These are phyloP conservation scores for Hypoxylon fragiforme DNA, from an alignment of 495 filamentous ascomycete species.

Conservation along the genomic window DNA sequence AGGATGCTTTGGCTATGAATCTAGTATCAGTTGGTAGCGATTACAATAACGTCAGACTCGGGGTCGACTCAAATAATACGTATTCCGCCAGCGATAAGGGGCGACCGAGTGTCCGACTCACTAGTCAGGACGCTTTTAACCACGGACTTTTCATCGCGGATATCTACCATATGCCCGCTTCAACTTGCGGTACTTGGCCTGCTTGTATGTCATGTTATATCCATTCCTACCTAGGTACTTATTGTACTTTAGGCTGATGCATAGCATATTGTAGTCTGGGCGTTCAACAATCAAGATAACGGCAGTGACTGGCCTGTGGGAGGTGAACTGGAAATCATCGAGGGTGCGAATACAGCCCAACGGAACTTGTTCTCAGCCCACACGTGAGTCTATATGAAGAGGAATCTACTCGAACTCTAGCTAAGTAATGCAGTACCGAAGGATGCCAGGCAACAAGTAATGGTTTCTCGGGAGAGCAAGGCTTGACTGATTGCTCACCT, in stretches of 20 bases:
- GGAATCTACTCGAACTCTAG: conserved; percentile 48
- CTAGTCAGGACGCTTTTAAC: conserved; percentile 62
- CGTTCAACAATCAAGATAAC: conserved; percentile 40
- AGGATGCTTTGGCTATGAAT: conserved; percentile 31
- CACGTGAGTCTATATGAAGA: conserved; percentile 44
- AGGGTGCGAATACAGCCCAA: conserved; percentile 68
- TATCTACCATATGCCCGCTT: conserved; percentile 70
- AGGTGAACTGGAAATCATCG: conserved; percentile 84
- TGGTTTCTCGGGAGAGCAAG: conserved; percentile 39
- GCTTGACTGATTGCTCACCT: conserved; percentile 23
- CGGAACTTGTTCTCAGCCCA: conserved; percentile 71
- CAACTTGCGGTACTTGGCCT: conserved; percentile 71
- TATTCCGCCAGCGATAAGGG: conserved; percentile 48
- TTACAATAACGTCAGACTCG: conserved; percentile 50
- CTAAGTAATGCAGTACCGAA: conserved; percentile 47
- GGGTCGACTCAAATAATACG: conserved; percentile 45
- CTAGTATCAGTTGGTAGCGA: conserved; percentile 48
- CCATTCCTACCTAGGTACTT: no score
- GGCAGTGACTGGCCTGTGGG: conserved; percentile 60
- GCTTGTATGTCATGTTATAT: conserved; percentile 52
- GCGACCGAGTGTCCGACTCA: conserved; percentile 65
- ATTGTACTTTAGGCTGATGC: no score
- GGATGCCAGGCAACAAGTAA: conserved; percentile 44
- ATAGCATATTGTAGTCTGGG: conserved; percentile 37
- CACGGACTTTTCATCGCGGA: conserved; percentile 69